Evolutionary conservation across 139 green algal genomes (phyloP), one percentile per base, ranked within the genome.

Genomic region (Eudorina sp.): DNA sequence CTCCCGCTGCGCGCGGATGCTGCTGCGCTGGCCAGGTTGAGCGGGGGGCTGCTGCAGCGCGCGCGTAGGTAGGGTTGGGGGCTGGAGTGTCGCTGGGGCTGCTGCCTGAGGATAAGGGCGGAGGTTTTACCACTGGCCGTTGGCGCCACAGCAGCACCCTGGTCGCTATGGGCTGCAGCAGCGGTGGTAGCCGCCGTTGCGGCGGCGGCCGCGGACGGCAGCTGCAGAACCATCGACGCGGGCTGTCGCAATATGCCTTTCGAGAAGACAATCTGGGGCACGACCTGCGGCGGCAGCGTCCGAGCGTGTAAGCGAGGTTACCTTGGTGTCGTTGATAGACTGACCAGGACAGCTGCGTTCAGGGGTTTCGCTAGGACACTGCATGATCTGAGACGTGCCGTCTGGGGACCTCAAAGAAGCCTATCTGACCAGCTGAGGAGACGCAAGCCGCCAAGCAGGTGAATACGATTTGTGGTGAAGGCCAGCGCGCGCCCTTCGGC

Each of bases 251-350:
- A n/a, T 9, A 83, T 68, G 48, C 75, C 18, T 53, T 36, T 46
- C 5, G 75, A 45, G 13, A 83, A 83, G 31, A 83, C 75, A 13
- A 83, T 11, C 13, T 68, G 75, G 6, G 75, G 48, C 8, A 83
- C 48, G 7, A 81, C 73, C 73, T 81, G 73, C 73, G 19, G n/a
- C n/a, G n/a, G n/a, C n/a, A n/a, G n/a, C n/a, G n/a, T n/a, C n/a
- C n/a, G n/a, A n/a, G n/a, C n/a, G n/a, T n/a, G n/a, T n/a, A n/a
- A n/a, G n/a, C n/a, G n/a, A n/a, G n/a, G n/a, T n/a, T n/a, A n/a
- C n/a, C n/a, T n/a, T n/a, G n/a, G n/a, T n/a, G n/a, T n/a, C n/a
- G n/a, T n/a, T n/a, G n/a, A n/a, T n/a, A n/a, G n/a, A n/a, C n/a
- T n/a, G n/a, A n/a, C n/a, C n/a, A n/a, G n/a, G n/a, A n/a, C n/a